A percentile compares a stretch with the other conserved stretches of the same genome.
Evolutionary conservation across 495 filamentous ascomycete species (phyloP).

Genomic region (Aeminium ludgeri): DNA sequence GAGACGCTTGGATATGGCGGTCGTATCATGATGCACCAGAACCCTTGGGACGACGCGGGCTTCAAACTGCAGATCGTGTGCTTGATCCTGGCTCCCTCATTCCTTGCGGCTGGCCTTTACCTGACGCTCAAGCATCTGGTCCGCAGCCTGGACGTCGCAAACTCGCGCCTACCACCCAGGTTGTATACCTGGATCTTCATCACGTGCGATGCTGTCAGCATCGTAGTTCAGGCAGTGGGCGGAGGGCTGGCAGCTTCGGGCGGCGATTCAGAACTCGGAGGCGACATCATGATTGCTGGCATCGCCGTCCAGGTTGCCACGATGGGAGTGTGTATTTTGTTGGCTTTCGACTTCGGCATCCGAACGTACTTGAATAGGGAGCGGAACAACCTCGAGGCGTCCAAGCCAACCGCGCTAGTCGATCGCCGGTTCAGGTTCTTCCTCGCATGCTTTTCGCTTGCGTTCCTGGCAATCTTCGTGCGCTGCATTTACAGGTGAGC

Average conservation of each 20-base stretch:
- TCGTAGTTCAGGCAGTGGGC: slow-evolving; percentile 36
- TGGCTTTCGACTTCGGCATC: slow-evolving; percentile 19
- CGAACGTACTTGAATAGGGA: slow-evolving; percentile 7
- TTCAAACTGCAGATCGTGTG: slow-evolving; percentile 29
- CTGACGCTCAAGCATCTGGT: slow-evolving; percentile 33
- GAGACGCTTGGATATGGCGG: slow-evolving; percentile 17
- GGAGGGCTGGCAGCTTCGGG: slow-evolving; percentile 25
- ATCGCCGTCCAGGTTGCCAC: slow-evolving; percentile 23
- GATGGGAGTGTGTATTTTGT: slow-evolving; percentile 21
- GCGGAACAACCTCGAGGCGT: background rate
- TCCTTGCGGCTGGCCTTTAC: slow-evolving; percentile 43
- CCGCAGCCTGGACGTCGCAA: slow-evolving; percentile 29
- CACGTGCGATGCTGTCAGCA: slow-evolving; percentile 32
- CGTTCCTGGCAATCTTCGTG: slow-evolving; percentile 13
- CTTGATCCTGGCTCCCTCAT: slow-evolving; percentile 40
- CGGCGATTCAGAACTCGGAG: slow-evolving; percentile 13
- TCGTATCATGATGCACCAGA: slow-evolving; percentile 9
- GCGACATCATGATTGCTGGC: slow-evolving; percentile 22
- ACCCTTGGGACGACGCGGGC: slow-evolving; percentile 11
- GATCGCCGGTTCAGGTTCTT: slow-evolving; percentile 7
- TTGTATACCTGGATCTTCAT: slow-evolving; percentile 39
- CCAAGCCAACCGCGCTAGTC: background rate
- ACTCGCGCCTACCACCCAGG: slow-evolving; percentile 36
- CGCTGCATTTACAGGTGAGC: slow-evolving; percentile 14
- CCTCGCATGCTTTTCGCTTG: slow-evolving; percentile 4